phyloP scores from a whole-genome alignment of 768 basidiomycete genomes.

The Hemileccinum rubropunctum region DNA sequence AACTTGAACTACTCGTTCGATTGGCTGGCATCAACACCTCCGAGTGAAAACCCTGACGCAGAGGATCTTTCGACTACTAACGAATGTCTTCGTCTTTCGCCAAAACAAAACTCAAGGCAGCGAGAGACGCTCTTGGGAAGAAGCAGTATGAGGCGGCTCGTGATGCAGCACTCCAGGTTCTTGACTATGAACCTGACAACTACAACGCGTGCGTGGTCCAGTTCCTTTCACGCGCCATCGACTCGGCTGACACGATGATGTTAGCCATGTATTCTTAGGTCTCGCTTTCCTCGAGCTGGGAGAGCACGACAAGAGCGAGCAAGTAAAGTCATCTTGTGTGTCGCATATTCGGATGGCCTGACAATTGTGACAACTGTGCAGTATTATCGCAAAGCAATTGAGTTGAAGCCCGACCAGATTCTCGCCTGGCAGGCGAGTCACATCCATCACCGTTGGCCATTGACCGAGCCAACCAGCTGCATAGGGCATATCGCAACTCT shows the following conservation, averaged over 20 bases:
- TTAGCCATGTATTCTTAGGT: conserved; percentile 83
- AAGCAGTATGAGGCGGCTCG: conserved; percentile 72
- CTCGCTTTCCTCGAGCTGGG: conserved; percentile 76
- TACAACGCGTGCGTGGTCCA: conserved; percentile 77
- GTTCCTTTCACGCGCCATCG: neutral
- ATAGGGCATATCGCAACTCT: conserved; percentile 71
- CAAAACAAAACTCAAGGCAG: conserved; percentile 75
- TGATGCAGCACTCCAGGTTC: conserved; percentile 60
- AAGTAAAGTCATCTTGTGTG: conserved; percentile 52
- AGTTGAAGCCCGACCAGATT: conserved; percentile 60
- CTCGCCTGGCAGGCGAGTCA: conserved; percentile 80
- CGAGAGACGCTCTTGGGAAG: conserved; percentile 70
- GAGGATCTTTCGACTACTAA: neutral
- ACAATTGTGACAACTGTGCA: conserved; percentile 34
- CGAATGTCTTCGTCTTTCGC: conserved; percentile 40
- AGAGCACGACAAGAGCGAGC: conserved; percentile 72
- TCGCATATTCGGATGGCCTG: conserved; percentile 9
- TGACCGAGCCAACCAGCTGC: conserved; percentile 4
- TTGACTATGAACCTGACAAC: conserved; percentile 77
- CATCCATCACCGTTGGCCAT: conserved; percentile 5
- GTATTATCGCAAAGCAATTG: conserved; percentile 79
- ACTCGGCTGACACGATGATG: conserved; percentile 3
- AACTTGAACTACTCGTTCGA: too few relatives aligned
- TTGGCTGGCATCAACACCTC: neutral
- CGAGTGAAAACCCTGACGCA: too few relatives aligned